These are phyloP conservation scores for Circinella umbellata DNA, from an alignment of 371 early-diverging fungal species.

Conservation along the genomic window DNA sequence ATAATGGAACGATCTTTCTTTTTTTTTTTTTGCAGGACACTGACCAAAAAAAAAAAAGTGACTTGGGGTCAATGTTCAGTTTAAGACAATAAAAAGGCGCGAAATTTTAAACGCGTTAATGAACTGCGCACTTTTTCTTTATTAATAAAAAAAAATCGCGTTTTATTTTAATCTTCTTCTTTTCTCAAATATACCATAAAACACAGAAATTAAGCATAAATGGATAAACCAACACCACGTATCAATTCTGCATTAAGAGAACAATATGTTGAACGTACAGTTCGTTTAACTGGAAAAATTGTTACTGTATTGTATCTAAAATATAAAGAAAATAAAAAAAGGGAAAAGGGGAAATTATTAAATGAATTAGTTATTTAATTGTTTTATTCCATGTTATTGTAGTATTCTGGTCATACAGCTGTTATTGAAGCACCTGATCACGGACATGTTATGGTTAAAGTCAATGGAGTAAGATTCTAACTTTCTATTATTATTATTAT, in stretches of 20 bases:
- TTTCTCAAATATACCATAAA: not conserved
- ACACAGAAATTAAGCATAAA: conserved; percentile 16
- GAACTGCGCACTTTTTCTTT: too few species aligned
- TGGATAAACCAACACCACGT: conserved; percentile 71
- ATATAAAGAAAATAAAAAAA: too few species aligned
- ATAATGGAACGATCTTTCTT: not conserved
- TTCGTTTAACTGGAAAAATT: conserved; percentile 62
- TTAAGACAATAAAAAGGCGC: not conserved
- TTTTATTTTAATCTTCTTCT: not conserved
- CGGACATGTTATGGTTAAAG: conserved; percentile 52
- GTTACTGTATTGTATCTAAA: conserved; percentile 40
- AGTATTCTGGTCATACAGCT: conserved; percentile 62
- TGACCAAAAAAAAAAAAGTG: not conserved
- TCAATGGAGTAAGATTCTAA: conserved; percentile 49
- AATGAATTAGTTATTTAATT: too few species aligned
- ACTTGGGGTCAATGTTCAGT: not conserved
- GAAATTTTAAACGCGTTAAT: too few species aligned
- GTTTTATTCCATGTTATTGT: not conserved
- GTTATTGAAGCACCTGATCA: conserved; percentile 56
- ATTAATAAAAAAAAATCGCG: not conserved
- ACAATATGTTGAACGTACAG: conserved; percentile 55
- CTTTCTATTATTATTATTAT: too few species aligned
- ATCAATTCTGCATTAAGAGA: conserved; percentile 63
- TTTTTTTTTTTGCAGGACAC: not conserved
- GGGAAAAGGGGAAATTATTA: too few species aligned